Conservation (phyloP, 306 rosid species). For the Boehmeria nivea region DNA sequence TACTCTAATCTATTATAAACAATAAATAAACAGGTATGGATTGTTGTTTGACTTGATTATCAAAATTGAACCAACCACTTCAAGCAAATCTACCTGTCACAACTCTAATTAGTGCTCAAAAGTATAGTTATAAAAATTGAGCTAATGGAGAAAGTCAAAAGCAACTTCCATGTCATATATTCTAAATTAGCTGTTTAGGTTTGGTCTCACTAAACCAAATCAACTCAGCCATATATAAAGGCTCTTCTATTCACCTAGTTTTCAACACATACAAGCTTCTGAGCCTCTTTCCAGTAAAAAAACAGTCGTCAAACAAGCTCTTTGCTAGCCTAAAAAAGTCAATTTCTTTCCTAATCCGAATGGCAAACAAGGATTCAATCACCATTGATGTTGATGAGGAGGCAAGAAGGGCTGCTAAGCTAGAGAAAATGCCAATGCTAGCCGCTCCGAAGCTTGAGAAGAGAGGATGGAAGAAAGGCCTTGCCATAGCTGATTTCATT, state of each 20-base stretch:
- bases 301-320: slow-evolving; percentile 1
- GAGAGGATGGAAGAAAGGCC: slow-evolving; percentile 55
- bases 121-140: background rate
- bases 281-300: background rate
- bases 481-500: slow-evolving; percentile 51
- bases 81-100: slow-evolving; percentile 20
- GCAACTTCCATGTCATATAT: slow-evolving; percentile 9
- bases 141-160: slow-evolving; percentile 12
- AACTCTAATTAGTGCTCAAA: slow-evolving; percentile 1
- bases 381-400: slow-evolving; percentile 28
- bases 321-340: background rate
- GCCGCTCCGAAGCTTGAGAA: slow-evolving; percentile 17
- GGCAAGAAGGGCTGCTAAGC: slow-evolving; percentile 31
- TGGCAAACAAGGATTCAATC: slow-evolving; percentile 30
- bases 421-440: slow-evolving; percentile 33
- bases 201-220: slow-evolving; percentile 5
- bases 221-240: slow-evolving; percentile 4
- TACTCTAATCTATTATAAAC: background rate
- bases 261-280: background rate
- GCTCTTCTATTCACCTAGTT: background rate
- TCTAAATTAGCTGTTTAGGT: background rate
- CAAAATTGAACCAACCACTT: slow-evolving; percentile 17
- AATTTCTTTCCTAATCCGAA: slow-evolving; percentile 3
- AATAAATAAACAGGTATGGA: background rate
- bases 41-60: slow-evolving; percentile 12